Percentiles rank a stretch among this genome's conserved stretches.
phyloP scores from a whole-genome alignment of 225 moss, liverwort and hornwort genomes.

The Pleurozium schreberi region DNA sequence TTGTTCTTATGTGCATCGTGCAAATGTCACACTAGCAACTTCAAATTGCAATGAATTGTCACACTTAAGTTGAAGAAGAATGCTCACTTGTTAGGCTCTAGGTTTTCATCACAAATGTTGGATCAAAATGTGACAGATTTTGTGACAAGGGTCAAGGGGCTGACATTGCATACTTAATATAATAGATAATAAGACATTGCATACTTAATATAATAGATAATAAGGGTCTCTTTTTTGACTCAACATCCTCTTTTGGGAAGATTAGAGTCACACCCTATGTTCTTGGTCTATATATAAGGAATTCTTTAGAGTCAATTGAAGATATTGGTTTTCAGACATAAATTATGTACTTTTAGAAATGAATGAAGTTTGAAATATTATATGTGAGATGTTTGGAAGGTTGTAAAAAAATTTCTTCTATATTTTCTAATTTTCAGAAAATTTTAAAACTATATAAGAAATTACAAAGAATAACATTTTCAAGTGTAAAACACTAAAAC shows the following conservation, averaged over 20 bases:
- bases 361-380: too few relatives aligned
- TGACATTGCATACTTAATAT: too few relatives aligned
- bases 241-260: not conserved
- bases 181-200: not conserved
- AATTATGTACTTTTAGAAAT: not conserved
- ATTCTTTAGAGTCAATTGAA: accelerated
- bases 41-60: too few relatives aligned
- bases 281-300: not conserved
- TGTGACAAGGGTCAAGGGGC: too few relatives aligned
- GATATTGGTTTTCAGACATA: not conserved
- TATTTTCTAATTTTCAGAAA: not conserved
- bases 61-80: too few relatives aligned
- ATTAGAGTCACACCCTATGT: not conserved
- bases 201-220: not conserved
- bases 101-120: too few relatives aligned
- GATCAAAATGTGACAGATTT: too few relatives aligned
- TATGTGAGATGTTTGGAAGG: not conserved
- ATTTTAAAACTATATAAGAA: not conserved
- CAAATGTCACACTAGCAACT: not conserved
- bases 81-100: too few relatives aligned
- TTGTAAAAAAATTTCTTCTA: too few relatives aligned
- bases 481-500: not conserved
- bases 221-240: not conserved
- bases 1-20: not conserved
- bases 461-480: not conserved